Evolutionary conservation across 108 stramenopile species (phyloP).

Genomic region (Stephanodiscus triporus): DNA sequence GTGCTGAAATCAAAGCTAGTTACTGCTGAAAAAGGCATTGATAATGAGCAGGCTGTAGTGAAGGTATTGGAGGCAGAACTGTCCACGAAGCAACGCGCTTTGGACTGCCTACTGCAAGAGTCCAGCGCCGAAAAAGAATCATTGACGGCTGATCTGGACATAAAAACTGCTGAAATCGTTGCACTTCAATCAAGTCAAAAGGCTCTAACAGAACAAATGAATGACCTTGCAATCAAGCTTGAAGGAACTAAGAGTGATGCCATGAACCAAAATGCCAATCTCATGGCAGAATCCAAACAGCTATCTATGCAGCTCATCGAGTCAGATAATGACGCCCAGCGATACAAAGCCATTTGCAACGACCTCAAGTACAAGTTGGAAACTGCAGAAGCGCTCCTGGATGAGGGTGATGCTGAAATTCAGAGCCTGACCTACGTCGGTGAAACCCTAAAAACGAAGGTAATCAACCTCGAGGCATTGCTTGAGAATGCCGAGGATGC

Average conservation of each 20-base stretch:
- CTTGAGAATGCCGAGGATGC: slow-evolving; percentile 1
- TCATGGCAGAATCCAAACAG: neutral
- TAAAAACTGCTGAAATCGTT: slow-evolving; percentile 13
- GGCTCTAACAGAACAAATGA: slow-evolving; percentile 1
- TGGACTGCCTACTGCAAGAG: neutral
- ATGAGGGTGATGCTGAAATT: slow-evolving; percentile 38
- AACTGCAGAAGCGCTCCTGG: slow-evolving; percentile 29
- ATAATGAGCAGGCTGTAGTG: neutral
- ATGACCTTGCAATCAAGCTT: neutral
- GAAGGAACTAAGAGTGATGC: neutral
- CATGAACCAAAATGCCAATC: neutral
- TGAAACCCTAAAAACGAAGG: slow-evolving; percentile 12
- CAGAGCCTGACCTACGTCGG: slow-evolving; percentile 15
- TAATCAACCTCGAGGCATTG: slow-evolving; percentile 8
- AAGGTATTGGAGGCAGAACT: neutral
- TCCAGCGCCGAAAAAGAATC: slow-evolving; percentile 14
- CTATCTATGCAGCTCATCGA: neutral
- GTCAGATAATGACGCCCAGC: slow-evolving; percentile 3
- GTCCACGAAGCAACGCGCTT: neutral
- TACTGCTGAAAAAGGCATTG: neutral
- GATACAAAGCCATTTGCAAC: slow-evolving; percentile 7
- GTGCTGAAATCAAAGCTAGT: slow-evolving; percentile 11
- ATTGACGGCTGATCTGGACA: slow-evolving; percentile 3
- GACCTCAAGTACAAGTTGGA: slow-evolving; percentile 35
- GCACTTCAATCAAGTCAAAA: slow-evolving; percentile 9